Conservation (phyloP, 371 early-diverging fungal genomes). For the Rhizoclosmatium hyalinum region DNA sequence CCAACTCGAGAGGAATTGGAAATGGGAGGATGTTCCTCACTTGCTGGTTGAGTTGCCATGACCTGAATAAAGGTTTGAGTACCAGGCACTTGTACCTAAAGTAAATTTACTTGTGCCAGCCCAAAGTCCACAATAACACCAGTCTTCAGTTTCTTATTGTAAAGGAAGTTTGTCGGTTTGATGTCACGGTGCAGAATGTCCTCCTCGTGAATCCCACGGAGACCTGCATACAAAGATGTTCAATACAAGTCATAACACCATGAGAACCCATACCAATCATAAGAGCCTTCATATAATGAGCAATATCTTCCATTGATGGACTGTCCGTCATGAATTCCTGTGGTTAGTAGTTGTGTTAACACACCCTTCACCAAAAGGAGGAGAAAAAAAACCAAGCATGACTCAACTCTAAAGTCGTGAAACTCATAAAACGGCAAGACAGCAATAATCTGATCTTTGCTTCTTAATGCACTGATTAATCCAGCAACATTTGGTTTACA, state of each 20-base stretch:
- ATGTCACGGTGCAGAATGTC: constrained; percentile 92
- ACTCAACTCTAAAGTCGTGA: constrained; percentile 82
- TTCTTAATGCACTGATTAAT: too few species aligned
- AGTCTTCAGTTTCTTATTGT: constrained; percentile 64
- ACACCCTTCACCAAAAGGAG: not conserved
- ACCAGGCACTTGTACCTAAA: too few species aligned
- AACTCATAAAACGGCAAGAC: too few species aligned
- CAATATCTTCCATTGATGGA: not conserved
- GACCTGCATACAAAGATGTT: constrained; percentile 23
- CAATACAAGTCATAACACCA: constrained; percentile 33
- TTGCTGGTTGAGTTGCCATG: too few species aligned
- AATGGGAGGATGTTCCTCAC: too few species aligned
- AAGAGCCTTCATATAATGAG: constrained; percentile 6
- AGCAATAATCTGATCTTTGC: too few species aligned
- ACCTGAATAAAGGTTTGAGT: too few species aligned
- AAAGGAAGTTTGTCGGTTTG: constrained; percentile 98
- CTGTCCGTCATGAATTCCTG: constrained; percentile 5
- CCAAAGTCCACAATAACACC: constrained; percentile 98
- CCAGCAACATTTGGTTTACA: too few species aligned
- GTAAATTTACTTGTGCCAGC: constrained; percentile 74
- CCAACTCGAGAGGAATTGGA: too few species aligned
- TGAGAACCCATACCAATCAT: constrained; percentile 8
- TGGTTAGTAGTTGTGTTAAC: not conserved
- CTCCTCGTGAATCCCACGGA: constrained; percentile 69
- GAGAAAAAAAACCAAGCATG: not conserved